phyloP scores from a whole-genome alignment of 805 yeast species.

The Candida pini region DNA sequence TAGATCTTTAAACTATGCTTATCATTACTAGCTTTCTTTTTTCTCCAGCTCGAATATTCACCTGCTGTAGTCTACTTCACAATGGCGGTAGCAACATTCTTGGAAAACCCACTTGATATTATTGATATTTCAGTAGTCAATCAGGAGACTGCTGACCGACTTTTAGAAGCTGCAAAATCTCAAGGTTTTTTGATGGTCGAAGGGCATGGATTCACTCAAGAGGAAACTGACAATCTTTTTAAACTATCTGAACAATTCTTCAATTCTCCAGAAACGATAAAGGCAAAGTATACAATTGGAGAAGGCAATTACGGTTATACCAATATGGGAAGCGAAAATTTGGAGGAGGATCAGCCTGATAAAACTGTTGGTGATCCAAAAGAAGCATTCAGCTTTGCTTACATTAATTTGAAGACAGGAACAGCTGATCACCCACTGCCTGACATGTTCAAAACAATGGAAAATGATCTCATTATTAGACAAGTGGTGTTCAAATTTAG shows the following conservation, averaged over 20 bases:
- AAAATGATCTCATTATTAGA: constrained; percentile 33
- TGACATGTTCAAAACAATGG: constrained; percentile 36
- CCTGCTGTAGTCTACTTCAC: neutral
- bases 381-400: constrained; percentile 62
- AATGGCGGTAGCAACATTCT: constrained; percentile 38
- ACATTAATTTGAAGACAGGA: constrained; percentile 46
- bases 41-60: too few relatives aligned
- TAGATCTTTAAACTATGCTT: too few relatives aligned
- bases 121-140: constrained; percentile 36
- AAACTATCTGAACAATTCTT: constrained; percentile 35
- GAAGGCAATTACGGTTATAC: constrained; percentile 42
- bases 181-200: constrained; percentile 50
- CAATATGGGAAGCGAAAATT: constrained; percentile 34
- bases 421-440: constrained; percentile 38
- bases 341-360: constrained; percentile 19
- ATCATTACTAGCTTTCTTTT: too few relatives aligned
- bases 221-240: constrained; percentile 31
- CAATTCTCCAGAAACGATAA: constrained; percentile 30
- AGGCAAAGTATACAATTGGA: constrained; percentile 29
- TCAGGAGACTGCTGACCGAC: constrained; percentile 30
- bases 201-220: constrained; percentile 44
- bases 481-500: constrained; percentile 15
- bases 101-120: constrained; percentile 40
- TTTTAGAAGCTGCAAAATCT: constrained; percentile 40
- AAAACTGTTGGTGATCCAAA: constrained; percentile 49